Conservation (phyloP, 441 rosid genomes). For the Isatis lusitanica region DNA sequence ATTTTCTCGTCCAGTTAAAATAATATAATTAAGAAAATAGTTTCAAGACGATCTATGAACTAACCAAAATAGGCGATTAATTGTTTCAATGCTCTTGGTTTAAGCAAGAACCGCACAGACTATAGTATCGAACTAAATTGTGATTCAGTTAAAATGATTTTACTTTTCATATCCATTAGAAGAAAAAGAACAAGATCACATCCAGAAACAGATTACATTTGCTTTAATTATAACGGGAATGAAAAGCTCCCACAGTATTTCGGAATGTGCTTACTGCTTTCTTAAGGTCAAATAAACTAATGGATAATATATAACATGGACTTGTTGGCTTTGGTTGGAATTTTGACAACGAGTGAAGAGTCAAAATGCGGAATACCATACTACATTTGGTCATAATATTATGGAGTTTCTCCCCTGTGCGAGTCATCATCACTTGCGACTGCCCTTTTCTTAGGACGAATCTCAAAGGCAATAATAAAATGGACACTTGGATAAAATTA, state of each 20-base stretch:
- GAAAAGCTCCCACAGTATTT: background rate
- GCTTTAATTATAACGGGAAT: background rate
- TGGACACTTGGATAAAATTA: background rate
- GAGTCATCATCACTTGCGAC: background rate
- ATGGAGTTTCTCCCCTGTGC: background rate
- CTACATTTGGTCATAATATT: background rate
- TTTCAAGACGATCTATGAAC: background rate
- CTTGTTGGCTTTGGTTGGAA: background rate
- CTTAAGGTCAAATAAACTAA: background rate
- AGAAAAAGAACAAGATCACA: background rate
- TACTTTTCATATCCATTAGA: background rate
- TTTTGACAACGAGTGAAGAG: conserved; percentile 8
- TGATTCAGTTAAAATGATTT: background rate
- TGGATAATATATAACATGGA: background rate
- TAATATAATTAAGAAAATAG: background rate
- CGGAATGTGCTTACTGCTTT: background rate
- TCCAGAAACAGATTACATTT: background rate
- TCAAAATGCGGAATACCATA: background rate
- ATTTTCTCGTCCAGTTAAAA: background rate
- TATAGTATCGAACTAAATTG: too few species aligned
- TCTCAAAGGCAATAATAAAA: background rate
- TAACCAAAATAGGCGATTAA: too few species aligned
- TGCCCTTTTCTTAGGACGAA: background rate
- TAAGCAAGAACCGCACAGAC: too few species aligned
- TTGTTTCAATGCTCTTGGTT: too few species aligned